Evolutionary conservation across 768 basidiomycete genomes (phyloP).

Genomic region (Lactarius tabidus): DNA sequence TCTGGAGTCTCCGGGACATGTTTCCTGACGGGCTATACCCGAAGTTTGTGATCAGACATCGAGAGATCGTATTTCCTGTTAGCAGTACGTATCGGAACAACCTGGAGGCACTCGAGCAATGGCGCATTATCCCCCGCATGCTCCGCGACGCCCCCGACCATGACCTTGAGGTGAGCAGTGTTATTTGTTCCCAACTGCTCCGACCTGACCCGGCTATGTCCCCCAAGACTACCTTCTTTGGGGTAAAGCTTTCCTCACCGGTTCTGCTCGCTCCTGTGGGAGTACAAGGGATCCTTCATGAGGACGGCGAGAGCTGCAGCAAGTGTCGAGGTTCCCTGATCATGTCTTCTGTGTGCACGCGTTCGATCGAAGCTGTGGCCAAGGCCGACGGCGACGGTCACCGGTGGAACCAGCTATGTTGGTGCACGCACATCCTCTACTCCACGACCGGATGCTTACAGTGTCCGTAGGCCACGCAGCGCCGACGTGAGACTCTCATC

Average conservation of each 20-base stretch:
- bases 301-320: constrained; percentile 68
- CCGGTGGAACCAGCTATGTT: constrained; percentile 82
- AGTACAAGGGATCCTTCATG: constrained; percentile 68
- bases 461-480: constrained; percentile 62
- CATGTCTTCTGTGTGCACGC: constrained; percentile 69
- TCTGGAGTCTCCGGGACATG: too few relatives aligned
- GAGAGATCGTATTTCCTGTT: too few relatives aligned
- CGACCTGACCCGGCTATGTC: background rate
- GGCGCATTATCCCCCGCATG: constrained; percentile 79
- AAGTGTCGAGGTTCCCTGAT: constrained; percentile 64
- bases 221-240: constrained; percentile 63
- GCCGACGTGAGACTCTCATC: constrained; percentile 61
- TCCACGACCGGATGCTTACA: too few relatives aligned
- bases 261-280: constrained; percentile 65
- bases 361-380: constrained; percentile 73
- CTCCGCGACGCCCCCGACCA: constrained; percentile 56
- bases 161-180: constrained; percentile 45
- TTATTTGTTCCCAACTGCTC: background rate
- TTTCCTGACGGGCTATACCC: too few relatives aligned
- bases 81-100: constrained; percentile 66
- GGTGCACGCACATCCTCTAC: constrained; percentile 37
- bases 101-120: constrained; percentile 56
- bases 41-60: too few relatives aligned
- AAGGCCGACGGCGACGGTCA: constrained; percentile 61
- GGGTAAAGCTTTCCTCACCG: constrained; percentile 57